A percentile compares a stretch with the other conserved stretches of the same genome.
These are phyloP conservation scores for Sugiyamaella boreocaroliniensis DNA, from an alignment of 805 yeast species.

Conservation along the genomic window DNA sequence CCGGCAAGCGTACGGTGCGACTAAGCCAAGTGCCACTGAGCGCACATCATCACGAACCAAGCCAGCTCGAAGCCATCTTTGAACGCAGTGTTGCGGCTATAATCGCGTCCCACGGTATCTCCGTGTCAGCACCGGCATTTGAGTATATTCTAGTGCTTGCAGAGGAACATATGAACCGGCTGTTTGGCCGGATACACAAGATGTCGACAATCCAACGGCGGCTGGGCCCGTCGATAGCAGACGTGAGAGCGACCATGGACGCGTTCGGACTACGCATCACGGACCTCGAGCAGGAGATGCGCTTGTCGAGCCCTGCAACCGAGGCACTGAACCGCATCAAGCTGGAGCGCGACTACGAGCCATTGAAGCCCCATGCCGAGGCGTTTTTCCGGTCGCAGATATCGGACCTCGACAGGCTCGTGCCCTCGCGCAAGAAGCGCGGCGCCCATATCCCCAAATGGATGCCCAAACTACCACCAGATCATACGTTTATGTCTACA, in stretches of 20 bases:
- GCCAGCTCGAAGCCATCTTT: slow-evolving; percentile 15
- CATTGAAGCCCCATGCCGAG: slow-evolving; percentile 38
- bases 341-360: slow-evolving; percentile 28
- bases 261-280: slow-evolving; percentile 25
- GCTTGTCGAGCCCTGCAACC: slow-evolving; percentile 18
- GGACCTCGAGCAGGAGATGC: slow-evolving; percentile 28
- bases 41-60: not conserved
- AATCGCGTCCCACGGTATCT: slow-evolving; percentile 19
- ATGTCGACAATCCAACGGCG: slow-evolving; percentile 31
- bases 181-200: slow-evolving; percentile 24
- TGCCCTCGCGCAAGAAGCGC: slow-evolving; percentile 43
- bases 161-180: slow-evolving; percentile 26
- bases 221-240: slow-evolving; percentile 28
- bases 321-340: slow-evolving; percentile 23
- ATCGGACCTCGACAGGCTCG: slow-evolving; percentile 46
- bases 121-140: slow-evolving; percentile 21
- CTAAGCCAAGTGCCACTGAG: not conserved
- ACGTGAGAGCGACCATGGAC: slow-evolving; percentile 28
- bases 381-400: slow-evolving; percentile 49
- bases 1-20: not conserved
- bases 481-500: slow-evolving; percentile 79
- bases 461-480: slow-evolving; percentile 89
- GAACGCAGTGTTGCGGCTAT: slow-evolving; percentile 22
- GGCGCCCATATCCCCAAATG: slow-evolving; percentile 56
- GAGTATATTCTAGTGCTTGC: slow-evolving; percentile 29